Evolutionary conservation across 306 rosid species (phyloP).

Genomic region (Rubus idaeus): DNA sequence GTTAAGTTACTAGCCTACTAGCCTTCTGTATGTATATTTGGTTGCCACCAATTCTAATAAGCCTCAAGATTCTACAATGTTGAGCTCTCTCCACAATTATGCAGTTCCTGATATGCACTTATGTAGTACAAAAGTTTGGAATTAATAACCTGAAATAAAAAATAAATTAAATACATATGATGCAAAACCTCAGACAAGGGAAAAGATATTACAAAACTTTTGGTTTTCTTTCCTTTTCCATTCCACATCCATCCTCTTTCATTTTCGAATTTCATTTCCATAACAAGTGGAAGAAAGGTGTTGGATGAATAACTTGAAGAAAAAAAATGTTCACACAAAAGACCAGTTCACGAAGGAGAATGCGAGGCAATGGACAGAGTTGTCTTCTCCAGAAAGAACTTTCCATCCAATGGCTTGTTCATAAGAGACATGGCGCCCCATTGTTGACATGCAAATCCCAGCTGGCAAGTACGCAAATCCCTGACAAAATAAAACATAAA

Average conservation of each 20-base stretch:
- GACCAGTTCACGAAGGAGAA: slow-evolving; percentile 96
- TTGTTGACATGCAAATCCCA: slow-evolving; percentile 90
- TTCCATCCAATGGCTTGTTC: slow-evolving; percentile 98
- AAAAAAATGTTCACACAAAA: slow-evolving; percentile 61
- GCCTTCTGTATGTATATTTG: no score
- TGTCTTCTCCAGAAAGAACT: slow-evolving; percentile 74
- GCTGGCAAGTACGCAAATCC: slow-evolving; percentile 82
- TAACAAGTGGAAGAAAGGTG: slow-evolving; percentile 25
- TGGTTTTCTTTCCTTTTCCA: slow-evolving; percentile 10
- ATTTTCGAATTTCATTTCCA: slow-evolving; percentile 22
- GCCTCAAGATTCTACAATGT: no score
- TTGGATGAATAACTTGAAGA: slow-evolving; percentile 4
- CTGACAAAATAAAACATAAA: slow-evolving; percentile 26
- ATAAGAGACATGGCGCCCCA: slow-evolving; percentile 82
- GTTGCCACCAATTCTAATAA: no score
- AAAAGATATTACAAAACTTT: slow-evolving; percentile 43
- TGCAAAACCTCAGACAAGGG: slow-evolving; percentile 43
- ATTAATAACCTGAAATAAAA: not conserved
- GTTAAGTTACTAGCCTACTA: no score
- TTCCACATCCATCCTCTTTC: slow-evolving; percentile 13
- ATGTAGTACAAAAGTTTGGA: no score
- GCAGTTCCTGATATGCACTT: no score
- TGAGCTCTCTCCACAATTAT: no score
- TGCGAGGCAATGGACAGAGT: slow-evolving; percentile 78
- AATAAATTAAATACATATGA: slow-evolving; percentile 56